Conservation (phyloP, 805 yeast genomes). For the Saccharomycopsis sp. region DNA sequence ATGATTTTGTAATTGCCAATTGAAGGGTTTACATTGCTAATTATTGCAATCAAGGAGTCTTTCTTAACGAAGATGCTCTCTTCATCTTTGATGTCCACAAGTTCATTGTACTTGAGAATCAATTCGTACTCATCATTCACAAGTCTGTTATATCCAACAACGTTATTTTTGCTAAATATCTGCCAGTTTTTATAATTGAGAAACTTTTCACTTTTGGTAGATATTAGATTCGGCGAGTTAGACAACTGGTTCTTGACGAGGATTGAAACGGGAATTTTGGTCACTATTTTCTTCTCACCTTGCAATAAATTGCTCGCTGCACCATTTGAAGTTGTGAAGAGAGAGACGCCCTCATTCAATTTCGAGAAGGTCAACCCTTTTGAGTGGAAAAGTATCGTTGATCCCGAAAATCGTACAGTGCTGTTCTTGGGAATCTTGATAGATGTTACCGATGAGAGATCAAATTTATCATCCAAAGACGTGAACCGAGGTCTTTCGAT, state of each 20-base stretch:
- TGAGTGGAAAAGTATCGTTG: neutral
- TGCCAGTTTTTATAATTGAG: conserved; percentile 4
- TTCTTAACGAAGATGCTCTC: conserved; percentile 7
- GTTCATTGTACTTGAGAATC: conserved; percentile 4
- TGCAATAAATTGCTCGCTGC: neutral
- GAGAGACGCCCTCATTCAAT: neutral
- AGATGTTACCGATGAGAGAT: neutral
- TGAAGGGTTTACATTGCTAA: neutral
- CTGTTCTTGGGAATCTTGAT: neutral
- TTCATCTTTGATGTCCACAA: neutral
- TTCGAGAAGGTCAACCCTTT: neutral
- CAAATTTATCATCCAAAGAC: neutral
- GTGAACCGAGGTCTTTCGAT: conserved; percentile 2
- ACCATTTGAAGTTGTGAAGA: neutral
- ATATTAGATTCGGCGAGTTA: conserved; percentile 3
- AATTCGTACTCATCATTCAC: neutral
- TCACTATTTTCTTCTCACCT: neutral
- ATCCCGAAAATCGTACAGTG: neutral
- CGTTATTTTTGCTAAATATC: conserved; percentile 2
- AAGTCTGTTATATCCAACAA: conserved; percentile 4
- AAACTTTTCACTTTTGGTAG: neutral
- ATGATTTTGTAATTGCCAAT: neutral
- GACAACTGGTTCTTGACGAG: conserved; percentile 3
- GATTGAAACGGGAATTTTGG: neutral
- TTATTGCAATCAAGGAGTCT: conserved; percentile 7